Percentiles rank a stretch among this genome's conserved stretches.
Conservation (phyloP, 805 yeast genomes). For the Jamesozyma jinghongensis region DNA sequence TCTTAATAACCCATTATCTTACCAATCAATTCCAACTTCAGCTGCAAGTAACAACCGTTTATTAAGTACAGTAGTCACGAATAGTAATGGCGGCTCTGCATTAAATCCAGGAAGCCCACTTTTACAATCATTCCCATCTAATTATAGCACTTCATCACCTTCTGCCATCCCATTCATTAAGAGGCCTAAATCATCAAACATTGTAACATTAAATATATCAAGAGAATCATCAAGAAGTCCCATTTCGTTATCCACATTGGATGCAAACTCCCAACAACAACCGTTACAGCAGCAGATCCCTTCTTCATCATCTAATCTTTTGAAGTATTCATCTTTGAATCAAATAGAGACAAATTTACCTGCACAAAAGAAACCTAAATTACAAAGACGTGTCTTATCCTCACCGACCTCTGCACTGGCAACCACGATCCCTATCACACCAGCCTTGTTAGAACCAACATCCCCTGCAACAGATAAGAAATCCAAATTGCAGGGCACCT, state of each 20-base stretch:
- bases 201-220: constrained; percentile 28
- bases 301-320: background rate
- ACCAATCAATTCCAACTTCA: constrained; percentile 10
- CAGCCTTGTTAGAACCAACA: constrained; percentile 1
- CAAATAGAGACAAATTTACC: constrained; percentile 6
- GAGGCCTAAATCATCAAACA: constrained; percentile 26
- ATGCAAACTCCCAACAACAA: constrained; percentile 1
- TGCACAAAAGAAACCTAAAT: constrained; percentile 2
- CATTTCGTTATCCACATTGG: constrained; percentile 7
- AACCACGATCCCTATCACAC: constrained; percentile 3
- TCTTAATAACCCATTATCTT: constrained; percentile 8
- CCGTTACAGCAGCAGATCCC: background rate
- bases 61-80: background rate
- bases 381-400: constrained; percentile 4
- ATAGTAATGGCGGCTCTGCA: background rate
- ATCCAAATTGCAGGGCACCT: constrained; percentile 6
- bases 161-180: constrained; percentile 16
- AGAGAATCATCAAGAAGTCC: constrained; percentile 29
- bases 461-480: constrained; percentile 1
- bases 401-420: constrained; percentile 7
- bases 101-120: constrained; percentile 1
- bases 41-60: constrained; percentile 1
- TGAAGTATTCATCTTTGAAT: constrained; percentile 7
- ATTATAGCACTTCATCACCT: constrained; percentile 3
- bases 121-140: constrained; percentile 4